Conservation (phyloP, 805 yeast species). For the Kuraishia borneana region DNA sequence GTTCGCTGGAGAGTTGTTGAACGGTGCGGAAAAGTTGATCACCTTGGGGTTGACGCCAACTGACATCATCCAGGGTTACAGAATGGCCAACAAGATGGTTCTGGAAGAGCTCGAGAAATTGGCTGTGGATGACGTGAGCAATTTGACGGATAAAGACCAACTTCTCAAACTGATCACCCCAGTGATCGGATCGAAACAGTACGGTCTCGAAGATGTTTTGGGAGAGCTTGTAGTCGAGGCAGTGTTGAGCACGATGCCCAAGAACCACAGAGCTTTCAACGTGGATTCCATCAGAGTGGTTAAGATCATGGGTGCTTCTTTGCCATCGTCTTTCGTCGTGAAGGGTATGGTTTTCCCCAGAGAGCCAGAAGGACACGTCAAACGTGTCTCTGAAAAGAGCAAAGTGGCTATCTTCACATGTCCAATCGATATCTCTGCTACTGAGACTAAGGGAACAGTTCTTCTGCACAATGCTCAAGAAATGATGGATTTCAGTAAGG, state of each 20-base stretch:
- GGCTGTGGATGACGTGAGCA: conserved; percentile 49
- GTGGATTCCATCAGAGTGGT: conserved; percentile 93
- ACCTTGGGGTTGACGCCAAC: conserved; percentile 82
- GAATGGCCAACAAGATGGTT: conserved; percentile 72
- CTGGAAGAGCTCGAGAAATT: conserved; percentile 55
- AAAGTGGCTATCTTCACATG: conserved; percentile 90
- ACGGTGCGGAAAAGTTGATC: conserved; percentile 75
- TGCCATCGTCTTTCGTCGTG: conserved; percentile 64
- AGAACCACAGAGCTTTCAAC: conserved; percentile 58
- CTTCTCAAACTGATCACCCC: conserved; percentile 69
- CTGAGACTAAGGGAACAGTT: conserved; percentile 98
- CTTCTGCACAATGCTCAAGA: conserved; percentile 91
- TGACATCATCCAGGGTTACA: conserved; percentile 89
- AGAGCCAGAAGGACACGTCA: conserved; percentile 90
- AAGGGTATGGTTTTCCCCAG: conserved; percentile 98
- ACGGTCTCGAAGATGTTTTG: conserved; percentile 74
- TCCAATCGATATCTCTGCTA: conserved; percentile 88
- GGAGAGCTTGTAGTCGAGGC: conserved; percentile 79
- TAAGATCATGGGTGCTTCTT: conserved; percentile 87
- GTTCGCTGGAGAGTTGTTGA: conserved; percentile 85
- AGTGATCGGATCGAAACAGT: conserved; percentile 88
- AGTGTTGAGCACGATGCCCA: conserved; percentile 66
- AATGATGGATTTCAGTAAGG: conserved; percentile 91
- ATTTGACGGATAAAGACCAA: conserved; percentile 41
- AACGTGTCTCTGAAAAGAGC: conserved; percentile 46